Evolutionary conservation across 768 basidiomycete genomes (phyloP), one percentile per base, ranked within the genome.

Genomic region (Aureoboletus auriporus): DNA sequence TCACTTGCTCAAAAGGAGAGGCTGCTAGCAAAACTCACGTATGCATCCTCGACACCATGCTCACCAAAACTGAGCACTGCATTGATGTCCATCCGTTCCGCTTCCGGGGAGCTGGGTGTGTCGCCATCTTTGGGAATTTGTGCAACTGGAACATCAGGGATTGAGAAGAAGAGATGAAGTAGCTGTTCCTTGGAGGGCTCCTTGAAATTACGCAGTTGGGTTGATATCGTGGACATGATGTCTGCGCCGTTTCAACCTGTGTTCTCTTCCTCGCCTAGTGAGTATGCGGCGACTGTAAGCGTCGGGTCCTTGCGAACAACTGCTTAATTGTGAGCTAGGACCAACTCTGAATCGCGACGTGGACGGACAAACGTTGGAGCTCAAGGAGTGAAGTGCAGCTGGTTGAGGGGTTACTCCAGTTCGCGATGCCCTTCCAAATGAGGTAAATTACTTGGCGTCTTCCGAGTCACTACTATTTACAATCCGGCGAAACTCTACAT

Each of bases 101-200:
- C 64, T 49, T 77, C 75, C 46, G 76, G 61, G 38, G 60, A 14
- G 51, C 59, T 60, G 28, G 39, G 50, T 59, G 64, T 63, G 39
- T 62, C 59, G 30, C 35, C 54, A 53, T 62, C 54, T 39, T 50
- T 45, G 42, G 55, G 45, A 33, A 49, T 34, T 29, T 48, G 58
- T 17, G 65, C 47, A 17, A 42, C 36, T 31, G 58, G 58, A 8
- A 45, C 62, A 36, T 81, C 71, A 17, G 89, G 89, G 41, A 93
- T 72, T 17, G 92, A 89, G 74, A 94, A 95, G 80, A 86, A 93
- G 52, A 88, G 79, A 49, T 91, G 74, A 8, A 85, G 84, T 42
- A 85, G 71, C 66, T 95, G 85, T 47, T 95, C 93, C 69, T 84
- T 92, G 7, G 87, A 85, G 39, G 91, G 91, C 69, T 95, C 93